Evolutionary conservation across 495 filamentous ascomycete species (phyloP), one percentile per base, ranked within the genome.

Genomic region (Neurospora cerealis): DNA sequence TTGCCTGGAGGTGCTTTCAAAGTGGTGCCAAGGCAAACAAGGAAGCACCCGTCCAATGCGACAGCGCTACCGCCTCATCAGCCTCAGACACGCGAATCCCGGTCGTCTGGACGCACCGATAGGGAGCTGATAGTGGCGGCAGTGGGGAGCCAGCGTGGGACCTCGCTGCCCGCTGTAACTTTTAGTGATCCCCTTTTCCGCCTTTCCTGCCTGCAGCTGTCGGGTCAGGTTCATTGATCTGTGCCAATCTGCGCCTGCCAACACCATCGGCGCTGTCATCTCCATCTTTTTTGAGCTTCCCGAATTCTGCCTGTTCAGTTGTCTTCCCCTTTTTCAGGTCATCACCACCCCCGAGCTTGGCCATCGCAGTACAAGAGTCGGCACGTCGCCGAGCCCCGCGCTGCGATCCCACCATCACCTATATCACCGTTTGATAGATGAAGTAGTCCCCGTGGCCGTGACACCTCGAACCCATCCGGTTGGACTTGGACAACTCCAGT

Each of bases 401-500:
- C 54, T 66, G 28, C 54, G 7, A 66, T 66, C 54, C 28, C 54
- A 66, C 54, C 54, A 66, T 66, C 54, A 19, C 28, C 3, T 48
- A 48, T 48, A 66, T 34, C 54, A 34, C 54, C 54, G 13, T 66
- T 19, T 66, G 54, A 66, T 66, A 66, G 54, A 66, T 66, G 54
- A 66, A 66, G 54, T 66, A 34, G 54, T 34, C 32, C 36, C 15
- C 62, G 40, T 24, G 39, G 39, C 34, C 34, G 41, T 69, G 40
- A 41, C 73, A 70, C 48, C 28, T 34, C 28, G 32, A 72, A 72
- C 42, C 21, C 71, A 34, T 32, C 34, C 71, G 42, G 54, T 72
- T 69, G 71, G 32, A 46, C 71, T 36, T 38, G 34, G 41, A 34
- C 42, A 37, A 36, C 80, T 77, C 28, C 82, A 34, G 38, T 77